Base-by-base conservation (phyloP, 352 stramenopile genomes). In the Phytophthora sp. region DNA sequence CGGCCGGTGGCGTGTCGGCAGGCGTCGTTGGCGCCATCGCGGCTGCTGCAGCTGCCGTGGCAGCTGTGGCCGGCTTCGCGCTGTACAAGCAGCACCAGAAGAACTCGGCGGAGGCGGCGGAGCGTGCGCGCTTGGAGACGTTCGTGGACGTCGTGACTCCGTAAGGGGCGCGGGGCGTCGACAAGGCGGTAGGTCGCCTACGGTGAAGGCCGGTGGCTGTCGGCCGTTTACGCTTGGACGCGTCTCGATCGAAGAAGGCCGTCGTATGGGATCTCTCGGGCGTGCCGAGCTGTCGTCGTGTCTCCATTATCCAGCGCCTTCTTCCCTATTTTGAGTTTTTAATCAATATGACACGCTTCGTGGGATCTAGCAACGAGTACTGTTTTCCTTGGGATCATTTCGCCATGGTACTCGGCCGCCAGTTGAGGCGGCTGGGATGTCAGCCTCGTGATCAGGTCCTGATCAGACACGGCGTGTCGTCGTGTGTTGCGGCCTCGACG, bases 1-100 rank as follows among this genome's bases (percentile, higher is more conserved):
- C 54, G 54, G 44, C 31, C n/a, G 35, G 37, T 12, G 30, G 53
- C 10, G 8, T 54, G 12, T 69, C 60, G 38, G 49, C 58, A 9
- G 46, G 43, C 23, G 27, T 38, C 13, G 34, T 79, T 5, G 58
- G 26, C 10, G 50, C 28, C 20, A 63, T 79, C 18, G 71, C 66
- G 2, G 62, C 46, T 24, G 67, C 38, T 3, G 62, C 71, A n/a
- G 71, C 43, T 0, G 63, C 51, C 5, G 71, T 68, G 41, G 66
- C 71, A 7, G 71, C 62, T n/a, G 56, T 71, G 31, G 66, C 63
- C 15, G 54, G 59, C 28, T 68, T 68, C 10, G 44, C 59, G 17
- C 52, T 79, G 27, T 79, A 79, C 67, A 76, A 76, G 37, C 71
- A 79, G 56, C 37, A 76, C 66, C 57, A 79, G 60, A 72, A 69